Evolutionary conservation across 2,329 filamentous ascomycete species (phyloP), one percentile per base, ranked within the genome.

Genomic region (Fusarium sarcochroum): DNA sequence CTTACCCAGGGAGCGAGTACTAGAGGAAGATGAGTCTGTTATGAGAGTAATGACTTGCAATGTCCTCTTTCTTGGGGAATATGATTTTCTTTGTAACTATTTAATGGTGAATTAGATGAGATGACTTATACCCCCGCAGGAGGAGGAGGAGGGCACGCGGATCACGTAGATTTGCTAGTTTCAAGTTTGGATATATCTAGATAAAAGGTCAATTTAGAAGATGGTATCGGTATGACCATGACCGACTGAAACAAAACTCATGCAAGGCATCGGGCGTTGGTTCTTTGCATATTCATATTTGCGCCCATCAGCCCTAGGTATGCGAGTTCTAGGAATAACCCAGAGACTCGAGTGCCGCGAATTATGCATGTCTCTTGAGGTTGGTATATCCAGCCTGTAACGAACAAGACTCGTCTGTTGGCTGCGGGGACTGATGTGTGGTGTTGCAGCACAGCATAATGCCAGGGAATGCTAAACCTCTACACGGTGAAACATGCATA

Each of bases 1-100:
- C 79, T 2, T 73, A 63, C 25, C 73, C 70, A 9, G 75, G 74
- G 40, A 79, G 76, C 66, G 76, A 79, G 54, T 76, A 74, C 49
- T 77, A 71, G 54, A 46, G 40, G 38, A 58, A 45, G 47, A 49
- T 45, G 49, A 25, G 42, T 34, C 56, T 55, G 53, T 63, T 57
- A 69, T 63, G 66, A 66, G 58, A 64, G 63, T 73, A 60, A 75
- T 75, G 73, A 75, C 71, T 66, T 74, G 69, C 66, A 73, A 75
- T 64, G 71, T 63, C 68, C 66, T 68, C 60, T 30, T 30, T 66
- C 70, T 66, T 66, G 68, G 58, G 64, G 59, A 71, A 73, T 61
- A 68, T 52, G 59, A 66, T 69, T 75, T 75, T 68, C 61, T 72
- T 74, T 74, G 72, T 69, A 73, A 48, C 60, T 70, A 66, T 65